Evolutionary conservation across 2,329 filamentous ascomycete species (phyloP).

Genomic region (Zymoseptoria tritici): DNA sequence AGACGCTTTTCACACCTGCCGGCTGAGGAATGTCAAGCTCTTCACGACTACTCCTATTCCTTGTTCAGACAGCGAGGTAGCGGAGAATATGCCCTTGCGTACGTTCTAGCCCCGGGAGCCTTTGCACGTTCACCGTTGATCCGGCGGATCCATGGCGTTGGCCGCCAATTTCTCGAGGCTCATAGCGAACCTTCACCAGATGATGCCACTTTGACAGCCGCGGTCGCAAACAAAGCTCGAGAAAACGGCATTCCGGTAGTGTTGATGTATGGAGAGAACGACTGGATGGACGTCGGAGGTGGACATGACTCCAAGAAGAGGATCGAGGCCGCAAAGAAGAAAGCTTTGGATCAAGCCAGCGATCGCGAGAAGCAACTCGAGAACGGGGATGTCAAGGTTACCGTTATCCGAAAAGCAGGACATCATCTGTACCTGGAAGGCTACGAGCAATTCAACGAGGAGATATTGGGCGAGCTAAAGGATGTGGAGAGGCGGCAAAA

Average conservation of each 20-base stretch:
- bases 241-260: conserved; percentile 63
- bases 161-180: conserved; percentile 54
- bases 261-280: conserved; percentile 93
- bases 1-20: conserved; percentile 87
- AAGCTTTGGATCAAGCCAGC: conserved; percentile 54
- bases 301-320: conserved; percentile 74
- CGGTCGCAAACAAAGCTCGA: conserved; percentile 53
- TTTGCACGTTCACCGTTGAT: conserved; percentile 85
- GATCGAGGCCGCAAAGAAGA: conserved; percentile 59
- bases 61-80: conserved; percentile 88
- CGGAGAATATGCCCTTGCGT: conserved; percentile 87
- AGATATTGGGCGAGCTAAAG: conserved; percentile 59
- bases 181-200: conserved; percentile 25
- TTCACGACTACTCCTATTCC: conserved; percentile 91
- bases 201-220: conserved; percentile 60
- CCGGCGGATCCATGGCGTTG: conserved; percentile 76
- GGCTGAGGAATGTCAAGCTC: conserved; percentile 65
- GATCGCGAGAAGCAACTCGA: conserved; percentile 61
- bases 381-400: conserved; percentile 73
- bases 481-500: conserved; percentile 45
- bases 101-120: conserved; percentile 87
- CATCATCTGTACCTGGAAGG: conserved; percentile 68
- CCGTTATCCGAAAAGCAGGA: conserved; percentile 65
- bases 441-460: conserved; percentile 60
- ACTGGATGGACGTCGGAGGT: conserved; percentile 96